Evolutionary conservation across 441 rosid species (phyloP).

Genomic region (Jatropha multifida): DNA sequence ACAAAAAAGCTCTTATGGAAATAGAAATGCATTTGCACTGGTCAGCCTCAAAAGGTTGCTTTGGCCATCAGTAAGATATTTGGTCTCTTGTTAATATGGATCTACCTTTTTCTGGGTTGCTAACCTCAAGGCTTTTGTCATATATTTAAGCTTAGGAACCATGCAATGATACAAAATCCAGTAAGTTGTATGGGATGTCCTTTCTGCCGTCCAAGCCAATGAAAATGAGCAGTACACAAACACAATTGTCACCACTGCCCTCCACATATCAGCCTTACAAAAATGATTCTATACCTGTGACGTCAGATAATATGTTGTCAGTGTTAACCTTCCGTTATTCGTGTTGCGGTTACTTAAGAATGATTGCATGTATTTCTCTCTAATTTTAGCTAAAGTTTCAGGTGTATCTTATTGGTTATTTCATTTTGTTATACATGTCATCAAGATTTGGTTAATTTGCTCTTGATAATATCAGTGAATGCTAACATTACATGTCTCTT

Average conservation of each 20-base stretch:
- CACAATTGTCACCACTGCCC: not conserved
- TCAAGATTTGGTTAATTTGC: slow-evolving; percentile 1
- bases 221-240: not conserved
- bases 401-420: not conserved
- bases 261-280: not conserved
- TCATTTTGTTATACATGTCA: not conserved
- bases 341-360: not conserved
- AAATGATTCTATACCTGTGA: not conserved
- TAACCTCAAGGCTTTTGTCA: not conserved
- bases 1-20: not conserved
- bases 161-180: not conserved
- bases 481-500: slow-evolving; percentile 17
- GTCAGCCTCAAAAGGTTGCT: not conserved
- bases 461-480: slow-evolving; percentile 8
- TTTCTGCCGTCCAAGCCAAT: not conserved
- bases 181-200: not conserved
- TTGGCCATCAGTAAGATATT: not conserved
- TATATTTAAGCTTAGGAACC: not conserved
- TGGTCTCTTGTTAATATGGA: not conserved
- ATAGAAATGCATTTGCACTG: not conserved
- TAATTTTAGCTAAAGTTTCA: not conserved
- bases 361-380: not conserved
- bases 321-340: not conserved
- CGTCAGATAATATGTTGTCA: not conserved
- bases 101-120: no score